These are phyloP conservation scores for Viridothelium virens DNA, from an alignment of 495 filamentous ascomycete genomes.

Conservation along the genomic window DNA sequence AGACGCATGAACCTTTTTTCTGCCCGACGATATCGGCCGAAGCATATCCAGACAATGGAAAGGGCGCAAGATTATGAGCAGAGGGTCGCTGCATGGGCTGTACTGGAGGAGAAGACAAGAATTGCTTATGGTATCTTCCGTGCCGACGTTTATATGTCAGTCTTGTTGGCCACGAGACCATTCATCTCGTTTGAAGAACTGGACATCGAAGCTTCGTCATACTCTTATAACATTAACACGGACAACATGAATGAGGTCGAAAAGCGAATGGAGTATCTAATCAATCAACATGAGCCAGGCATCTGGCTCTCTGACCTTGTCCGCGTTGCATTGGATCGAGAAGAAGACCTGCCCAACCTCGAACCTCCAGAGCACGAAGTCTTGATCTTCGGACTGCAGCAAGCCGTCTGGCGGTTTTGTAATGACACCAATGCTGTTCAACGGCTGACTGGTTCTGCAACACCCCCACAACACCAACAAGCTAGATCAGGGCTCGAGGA, in stretches of 20 bases:
- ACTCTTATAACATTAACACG: conserved; percentile 3
- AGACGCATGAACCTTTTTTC: conserved; percentile 9
- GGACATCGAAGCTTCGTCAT: conserved; percentile 2
- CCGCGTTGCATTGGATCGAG: conserved; percentile 6
- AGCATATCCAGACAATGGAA: conserved; percentile 5
- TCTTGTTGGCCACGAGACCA: background rate
- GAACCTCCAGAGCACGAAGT: conserved; percentile 9
- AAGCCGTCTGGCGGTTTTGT: conserved; percentile 8
- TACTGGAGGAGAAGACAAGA: conserved; percentile 6
- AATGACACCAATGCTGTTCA: conserved; percentile 6
- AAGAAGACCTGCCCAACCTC: conserved; percentile 4
- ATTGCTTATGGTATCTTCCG: conserved; percentile 5
- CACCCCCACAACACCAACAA: background rate
- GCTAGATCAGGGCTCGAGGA: conserved; percentile 1
- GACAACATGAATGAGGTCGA: conserved; percentile 3
- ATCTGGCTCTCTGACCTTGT: conserved; percentile 8
- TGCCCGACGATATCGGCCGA: conserved; percentile 1
- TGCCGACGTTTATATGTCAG: conserved; percentile 5
- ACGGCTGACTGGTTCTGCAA: background rate
- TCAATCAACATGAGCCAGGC: background rate
- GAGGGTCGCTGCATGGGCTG: background rate
- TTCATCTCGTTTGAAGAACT: conserved; percentile 10
- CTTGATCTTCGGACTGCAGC: conserved; percentile 1
- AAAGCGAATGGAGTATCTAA: background rate
- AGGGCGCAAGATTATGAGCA: background rate